Base-by-base conservation (phyloP, 2,329 filamentous ascomycete genomes). In the Curvularia lunata region DNA sequence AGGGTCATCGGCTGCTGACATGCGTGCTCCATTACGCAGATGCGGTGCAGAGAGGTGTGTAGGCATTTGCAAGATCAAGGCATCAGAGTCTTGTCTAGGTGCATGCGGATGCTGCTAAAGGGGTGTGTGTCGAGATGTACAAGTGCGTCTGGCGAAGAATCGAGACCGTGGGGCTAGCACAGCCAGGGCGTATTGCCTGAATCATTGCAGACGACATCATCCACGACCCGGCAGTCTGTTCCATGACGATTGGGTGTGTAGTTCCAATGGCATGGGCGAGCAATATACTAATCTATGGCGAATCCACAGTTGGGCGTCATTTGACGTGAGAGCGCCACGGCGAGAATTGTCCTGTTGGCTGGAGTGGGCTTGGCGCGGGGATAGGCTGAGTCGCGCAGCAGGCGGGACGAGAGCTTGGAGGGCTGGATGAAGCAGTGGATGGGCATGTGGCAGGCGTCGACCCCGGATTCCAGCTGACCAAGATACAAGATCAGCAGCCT, bases 401-500 rank as follows among this genome's bases (percentile, higher is more conserved):
- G 46, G 52, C 58, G 58, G 61, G 58, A 61, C 54, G 48, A 60
- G 50, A 56, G 54, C 48, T 45, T 48, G 56, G 46, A 42, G 4
- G 27, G 21, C 48, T 38, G 52, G 46, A 42, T 46, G 59, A 27
- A 52, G 56, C 54, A 60, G 45, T 46, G 57, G 43, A 56, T 56
- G 43, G 8, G 25, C 3, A 9, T 28, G 60, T 16, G 28, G 46
- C 45, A 38, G 58, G 58, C 21, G 52, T 41, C n/a, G 41, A 59
- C 59, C 62, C 59, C 59, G 60, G 59, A 58, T 54, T 64, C 48
- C 62, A 64, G 63, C 59, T 68, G 62, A 61, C 52, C 46, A 62
- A 58, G 59, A 57, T 13, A 25, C 28, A 37, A 54, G 61, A 67
- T 68, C 63, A 52, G 58, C 63, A 56, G 59, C 45, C 45, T 54